Conservation (phyloP, 306 rosid species). For the Cyamopsis tetragonoloba region DNA sequence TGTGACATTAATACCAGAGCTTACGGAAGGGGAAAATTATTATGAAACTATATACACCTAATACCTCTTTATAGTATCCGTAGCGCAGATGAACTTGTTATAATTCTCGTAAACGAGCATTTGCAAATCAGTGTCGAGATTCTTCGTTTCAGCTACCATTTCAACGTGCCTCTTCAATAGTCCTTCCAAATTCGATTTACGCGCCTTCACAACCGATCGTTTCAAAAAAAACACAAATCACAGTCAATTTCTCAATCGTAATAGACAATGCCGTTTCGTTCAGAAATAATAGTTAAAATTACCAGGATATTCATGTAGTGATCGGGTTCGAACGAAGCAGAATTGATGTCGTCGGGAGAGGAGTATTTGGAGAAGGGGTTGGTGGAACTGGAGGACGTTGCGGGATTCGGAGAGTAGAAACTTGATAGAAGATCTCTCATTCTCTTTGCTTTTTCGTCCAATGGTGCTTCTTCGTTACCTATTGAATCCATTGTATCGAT, state of each 20-base stretch:
- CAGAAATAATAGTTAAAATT: neutral
- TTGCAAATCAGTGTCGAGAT: constrained; percentile 92
- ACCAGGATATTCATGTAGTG: constrained; percentile 76
- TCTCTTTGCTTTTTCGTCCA: constrained; percentile 84
- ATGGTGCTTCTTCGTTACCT: constrained; percentile 43
- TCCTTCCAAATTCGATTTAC: constrained; percentile 71
- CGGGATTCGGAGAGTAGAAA: constrained; percentile 82
- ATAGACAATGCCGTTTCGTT: neutral
- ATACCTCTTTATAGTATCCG: constrained; percentile 88
- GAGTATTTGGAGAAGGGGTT: constrained; percentile 29
- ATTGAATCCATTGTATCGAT: constrained; percentile 23
- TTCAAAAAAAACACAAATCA: neutral
- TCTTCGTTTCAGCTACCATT: constrained; percentile 94
- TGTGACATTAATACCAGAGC: neutral
- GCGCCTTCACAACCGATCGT: constrained; percentile 36
- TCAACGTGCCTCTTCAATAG: constrained; percentile 73
- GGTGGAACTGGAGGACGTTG: constrained; percentile 33
- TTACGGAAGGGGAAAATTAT: neutral
- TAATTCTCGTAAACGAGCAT: constrained; percentile 89
- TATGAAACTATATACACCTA: neutral
- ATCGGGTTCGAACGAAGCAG: constrained; percentile 66
- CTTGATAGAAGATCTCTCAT: constrained; percentile 92
- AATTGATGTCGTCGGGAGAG: constrained; percentile 72
- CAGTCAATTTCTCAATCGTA: neutral
- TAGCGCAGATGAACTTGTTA: constrained; percentile 86